Evolutionary conservation across 441 rosid genomes (phyloP), one percentile per base, ranked within the genome.

Genomic region (Croton setiger): DNA sequence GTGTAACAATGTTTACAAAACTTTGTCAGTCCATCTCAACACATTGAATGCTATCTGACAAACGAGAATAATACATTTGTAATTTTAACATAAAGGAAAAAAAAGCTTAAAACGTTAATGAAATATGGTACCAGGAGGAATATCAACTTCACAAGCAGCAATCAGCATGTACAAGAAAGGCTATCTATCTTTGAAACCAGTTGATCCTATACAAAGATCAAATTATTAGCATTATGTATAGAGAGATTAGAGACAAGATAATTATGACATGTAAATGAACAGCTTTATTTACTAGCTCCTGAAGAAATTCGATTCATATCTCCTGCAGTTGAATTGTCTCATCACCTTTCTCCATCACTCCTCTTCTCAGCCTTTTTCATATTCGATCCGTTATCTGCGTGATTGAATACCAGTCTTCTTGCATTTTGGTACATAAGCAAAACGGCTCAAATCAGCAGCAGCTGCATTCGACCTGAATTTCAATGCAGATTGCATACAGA

Each of bases 371-470:
- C 49, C 41, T 63, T 63, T 54, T 63, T 54, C 61, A 36, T 56
- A 5, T 60, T 86, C 86, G 88, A 5, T 60, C 85, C 86, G 88
- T 67, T 70, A 48, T 78, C 86, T 79, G 60, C 68, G 75, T 14
- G 75, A 60, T 70, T 77, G 66, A 54, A 69, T 52, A 61, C 72
- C 57, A 53, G 83, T 52, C 74, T 81, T 81, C 72, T 61, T 60
- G 73, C 41, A 75, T 27, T 66, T 81, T 23, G 88, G 82, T 6
- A 70, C 64, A 67, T 82, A 92, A 45, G 90, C 86, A 74, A 92
- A 94, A 56, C 78, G 84, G 75, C 85, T 83, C 66, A 94, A 70
- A 75, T 86, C 91, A 39, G 59, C 73, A 41, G 65, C 78, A 49
- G 43, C 78, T 45, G 43, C 70, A 63, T 81, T 84, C 66, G 78